Conservation (phyloP, 305 asterid genomes). For the Fraxinus angustifolia region DNA sequence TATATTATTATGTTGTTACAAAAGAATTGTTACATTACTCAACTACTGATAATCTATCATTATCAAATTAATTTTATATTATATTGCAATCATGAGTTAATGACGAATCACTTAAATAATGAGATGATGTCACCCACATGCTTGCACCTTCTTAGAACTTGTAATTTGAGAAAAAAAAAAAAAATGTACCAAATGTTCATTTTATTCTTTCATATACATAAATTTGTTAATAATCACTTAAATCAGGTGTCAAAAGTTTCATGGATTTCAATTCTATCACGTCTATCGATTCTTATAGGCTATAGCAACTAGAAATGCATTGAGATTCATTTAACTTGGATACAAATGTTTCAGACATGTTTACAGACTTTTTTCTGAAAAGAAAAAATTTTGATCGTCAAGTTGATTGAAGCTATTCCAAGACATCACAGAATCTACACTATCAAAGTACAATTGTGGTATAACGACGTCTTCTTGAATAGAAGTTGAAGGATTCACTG, state of each 20-base stretch:
- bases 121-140: not conserved
- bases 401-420: slow-evolving; percentile 37
- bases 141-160: not conserved
- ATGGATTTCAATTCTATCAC: not conserved
- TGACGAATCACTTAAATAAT: not conserved
- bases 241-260: too few relatives aligned
- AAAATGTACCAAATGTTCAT: not conserved
- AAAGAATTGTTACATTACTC: not conserved
- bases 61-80: not conserved
- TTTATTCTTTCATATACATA: not conserved
- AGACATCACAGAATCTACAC: slow-evolving; percentile 35
- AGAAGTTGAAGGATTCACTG: slow-evolving; percentile 21
- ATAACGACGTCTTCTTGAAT: slow-evolving; percentile 6
- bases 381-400: slow-evolving; percentile 25
- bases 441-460: slow-evolving; percentile 32
- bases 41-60: not conserved
- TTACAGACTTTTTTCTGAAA: slow-evolving; percentile 8
- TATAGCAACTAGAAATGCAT: not conserved
- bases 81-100: not conserved
- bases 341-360: not conserved
- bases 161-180: not conserved
- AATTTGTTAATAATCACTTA: not conserved
- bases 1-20: not conserved
- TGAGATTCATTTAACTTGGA: not conserved
- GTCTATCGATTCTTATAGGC: too few relatives aligned